Evolutionary conservation across 306 rosid species (phyloP), one percentile per base, ranked within the genome.

Genomic region (Lithocarpus polystachyus): DNA sequence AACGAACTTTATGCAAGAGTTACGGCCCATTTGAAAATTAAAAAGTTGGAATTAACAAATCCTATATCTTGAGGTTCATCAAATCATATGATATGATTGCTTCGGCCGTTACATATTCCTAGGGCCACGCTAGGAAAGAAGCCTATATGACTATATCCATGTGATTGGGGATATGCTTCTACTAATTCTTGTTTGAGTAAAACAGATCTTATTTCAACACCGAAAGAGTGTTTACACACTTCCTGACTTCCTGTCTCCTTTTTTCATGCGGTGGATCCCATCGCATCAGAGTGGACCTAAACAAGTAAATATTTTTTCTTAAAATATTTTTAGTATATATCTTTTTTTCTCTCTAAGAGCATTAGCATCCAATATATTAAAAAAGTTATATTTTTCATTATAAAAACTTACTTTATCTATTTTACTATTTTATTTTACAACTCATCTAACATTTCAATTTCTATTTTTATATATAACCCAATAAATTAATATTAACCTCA

Each of bases 281-380:
- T 40, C 12, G 45, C 45, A 40, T 8, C 3, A 7, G 43, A 2
- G 3, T 8, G 1, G 11, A 2, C 45, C 45, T 2, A 40, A 40
- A 3, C 0, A 40, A 40, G 12, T 40, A 40, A 37, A 7, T 1
- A 7, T 37, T 37, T 37, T 37, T 37, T 33, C 37, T 33, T 33
- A 33, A 37, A 37, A 7, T 7, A 37, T 8, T 40, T 40, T 8
- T 40, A 7, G 45, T 8, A 0, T 40, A 40, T 7, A 37, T 37
- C 10, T 6, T 37, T 1, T 37, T 37, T 2, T 37, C 2, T 37
- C 0, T 33, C 0, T 6, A 35, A 35, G 40, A 6, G 6, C 7
- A 37, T 37, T 6, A 37, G 10, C 0, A 37, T 37, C 0, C 0
- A 0, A 2, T 2, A 7, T 7, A 10, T 0, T 0, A 37, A 37